Base-by-base conservation (phyloP, 495 filamentous ascomycete species). In the Hypoxylon subgilvum region DNA sequence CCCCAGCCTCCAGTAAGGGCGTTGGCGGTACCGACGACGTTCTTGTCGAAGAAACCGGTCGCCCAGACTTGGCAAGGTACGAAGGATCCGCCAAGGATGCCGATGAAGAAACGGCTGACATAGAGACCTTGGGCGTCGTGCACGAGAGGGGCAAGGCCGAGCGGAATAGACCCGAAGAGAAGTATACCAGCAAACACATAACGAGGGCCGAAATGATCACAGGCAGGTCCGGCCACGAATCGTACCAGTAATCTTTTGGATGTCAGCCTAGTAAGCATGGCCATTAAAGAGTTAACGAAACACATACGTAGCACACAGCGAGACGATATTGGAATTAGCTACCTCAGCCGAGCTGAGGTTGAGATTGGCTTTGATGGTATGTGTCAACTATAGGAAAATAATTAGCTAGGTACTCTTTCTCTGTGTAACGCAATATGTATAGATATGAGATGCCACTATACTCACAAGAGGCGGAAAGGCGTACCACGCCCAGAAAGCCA, bases 31-130 rank as follows among this genome's bases (percentile, higher is more conserved):
- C 93, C 93, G 17, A 97, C 89, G 13, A 97, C 84, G 66, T 90
- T 95, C 78, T 96, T 96, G 76, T 97, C 93, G 65, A 94, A 96
- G 78, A 93, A 97, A 1, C 88, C 92, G 0, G 93, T 96, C 22
- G 87, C 89, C 92, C 93, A 97, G 6, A 97, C 93, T 63, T 96
- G 93, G 71, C 93, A 97, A 1, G 93, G 93, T 2, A 97, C 92
- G 58, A 97, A 97, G 4, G 83, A 83, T 0, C 88, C 93, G 23
- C 93, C 93, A 1, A 97, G 81, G 49, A 97, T 96, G 28, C 93
- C 93, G 47, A 97, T 82, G 74, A 97, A 97, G 77, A 97, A 96
- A 25, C 93, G 86, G 45, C 92, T 76, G 10, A 86, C 80, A 45
- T 92, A 84, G 18, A 97, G 80, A 0, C 92, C 89, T 0, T 77